Conservation (phyloP, 805 yeast species). For the Candida bentonensis region DNA sequence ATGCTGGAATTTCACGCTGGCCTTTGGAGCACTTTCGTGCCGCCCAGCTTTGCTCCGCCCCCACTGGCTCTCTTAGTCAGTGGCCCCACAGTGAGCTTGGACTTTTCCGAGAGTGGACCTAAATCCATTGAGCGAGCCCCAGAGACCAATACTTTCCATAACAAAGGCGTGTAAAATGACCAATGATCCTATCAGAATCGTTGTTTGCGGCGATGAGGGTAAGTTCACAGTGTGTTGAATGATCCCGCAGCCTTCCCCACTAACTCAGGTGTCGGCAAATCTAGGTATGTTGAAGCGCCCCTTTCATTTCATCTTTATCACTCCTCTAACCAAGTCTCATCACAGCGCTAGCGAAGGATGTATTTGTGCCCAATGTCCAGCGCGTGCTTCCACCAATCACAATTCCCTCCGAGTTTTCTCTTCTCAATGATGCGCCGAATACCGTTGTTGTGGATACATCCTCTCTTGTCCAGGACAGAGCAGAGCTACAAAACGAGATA, state of each 20-base stretch:
- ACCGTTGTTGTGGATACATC: conserved; percentile 74
- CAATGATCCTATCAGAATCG: conserved; percentile 47
- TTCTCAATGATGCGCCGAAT: conserved; percentile 43
- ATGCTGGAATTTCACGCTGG: too few relatives aligned
- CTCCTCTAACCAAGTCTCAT: conserved; percentile 35
- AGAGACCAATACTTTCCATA: too few relatives aligned
- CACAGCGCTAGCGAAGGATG: conserved; percentile 68
- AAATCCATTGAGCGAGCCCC: too few relatives aligned
- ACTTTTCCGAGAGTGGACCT: too few relatives aligned
- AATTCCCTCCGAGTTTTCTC: conserved; percentile 59
- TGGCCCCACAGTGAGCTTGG: too few relatives aligned
- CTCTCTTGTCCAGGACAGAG: conserved; percentile 40
- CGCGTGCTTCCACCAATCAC: conserved; percentile 72
- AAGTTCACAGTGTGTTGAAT: conserved; percentile 11
- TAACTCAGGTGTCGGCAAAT: conserved; percentile 50
- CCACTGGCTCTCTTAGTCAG: too few relatives aligned
- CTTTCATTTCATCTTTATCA: background rate
- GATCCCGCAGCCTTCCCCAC: background rate
- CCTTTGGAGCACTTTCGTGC: too few relatives aligned
- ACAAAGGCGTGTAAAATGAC: too few relatives aligned
- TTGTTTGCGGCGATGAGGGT: conserved; percentile 88
- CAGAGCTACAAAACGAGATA: conserved; percentile 52
- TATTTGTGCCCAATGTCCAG: conserved; percentile 63
- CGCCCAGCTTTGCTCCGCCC: too few relatives aligned
- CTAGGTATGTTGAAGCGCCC: conserved; percentile 19